phyloP scores from a whole-genome alignment of 2,329 filamentous ascomycete species.

The Trichoderma sp. region DNA sequence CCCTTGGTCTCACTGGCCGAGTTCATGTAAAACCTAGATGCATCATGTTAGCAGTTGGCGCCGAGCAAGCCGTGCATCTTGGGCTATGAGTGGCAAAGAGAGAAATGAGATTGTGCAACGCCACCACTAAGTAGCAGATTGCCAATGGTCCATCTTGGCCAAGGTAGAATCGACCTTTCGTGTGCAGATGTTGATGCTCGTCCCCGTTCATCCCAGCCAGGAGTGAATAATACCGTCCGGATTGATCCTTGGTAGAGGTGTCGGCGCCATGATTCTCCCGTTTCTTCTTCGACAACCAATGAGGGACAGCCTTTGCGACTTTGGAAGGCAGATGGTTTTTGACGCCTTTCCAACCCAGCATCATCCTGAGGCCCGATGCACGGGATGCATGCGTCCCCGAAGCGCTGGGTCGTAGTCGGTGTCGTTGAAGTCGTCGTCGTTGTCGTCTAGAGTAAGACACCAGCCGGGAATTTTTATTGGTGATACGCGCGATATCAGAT shows the following conservation, averaged over 20 bases:
- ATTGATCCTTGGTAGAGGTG: constrained; percentile 26
- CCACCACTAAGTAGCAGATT: constrained; percentile 5
- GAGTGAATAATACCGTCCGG: constrained; percentile 32
- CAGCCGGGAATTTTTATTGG: not conserved
- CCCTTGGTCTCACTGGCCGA: constrained; percentile 31
- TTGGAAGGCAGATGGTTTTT: constrained; percentile 40
- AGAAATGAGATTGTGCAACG: not conserved
- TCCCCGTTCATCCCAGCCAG: constrained; percentile 18
- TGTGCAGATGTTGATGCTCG: not conserved
- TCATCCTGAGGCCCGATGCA: constrained; percentile 27
- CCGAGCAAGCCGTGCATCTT: not conserved
- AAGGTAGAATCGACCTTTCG: not conserved
- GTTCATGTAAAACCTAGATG: constrained; percentile 35
- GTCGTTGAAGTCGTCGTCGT: not conserved
- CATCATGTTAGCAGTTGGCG: not conserved
- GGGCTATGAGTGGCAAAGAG: not conserved
- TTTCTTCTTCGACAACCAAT: constrained; percentile 38
- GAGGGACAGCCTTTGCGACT: constrained; percentile 30
- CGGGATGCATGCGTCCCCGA: constrained; percentile 11
- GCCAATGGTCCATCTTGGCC: not conserved
- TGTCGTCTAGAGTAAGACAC: not conserved
- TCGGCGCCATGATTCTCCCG: constrained; percentile 26
- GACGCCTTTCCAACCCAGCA: constrained; percentile 42
- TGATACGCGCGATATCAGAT: not conserved
- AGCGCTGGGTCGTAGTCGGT: not conserved